Percentiles rank a stretch among this genome's conserved stretches.
Conservation (phyloP, 352 stramenopile species). For the Pythium periplocum region DNA sequence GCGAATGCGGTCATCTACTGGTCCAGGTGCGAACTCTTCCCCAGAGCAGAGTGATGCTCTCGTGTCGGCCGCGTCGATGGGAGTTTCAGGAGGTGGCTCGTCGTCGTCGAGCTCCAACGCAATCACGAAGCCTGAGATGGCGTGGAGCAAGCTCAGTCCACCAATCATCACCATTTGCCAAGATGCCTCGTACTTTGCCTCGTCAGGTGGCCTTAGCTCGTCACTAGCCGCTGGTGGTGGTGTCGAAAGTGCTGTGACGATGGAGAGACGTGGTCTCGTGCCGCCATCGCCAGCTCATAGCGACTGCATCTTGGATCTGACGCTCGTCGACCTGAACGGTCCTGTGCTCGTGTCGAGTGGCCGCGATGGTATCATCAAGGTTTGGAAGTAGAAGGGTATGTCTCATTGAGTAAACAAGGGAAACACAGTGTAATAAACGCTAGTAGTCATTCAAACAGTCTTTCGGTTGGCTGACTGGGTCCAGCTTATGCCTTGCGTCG, state of each 20-base stretch:
- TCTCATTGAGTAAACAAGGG: constrained; percentile 3
- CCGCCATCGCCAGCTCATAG: constrained; percentile 85
- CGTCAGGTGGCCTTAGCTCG: constrained; percentile 36
- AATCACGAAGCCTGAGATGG: constrained; percentile 78
- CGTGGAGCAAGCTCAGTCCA: constrained; percentile 83
- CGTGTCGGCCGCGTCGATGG: constrained; percentile 26
- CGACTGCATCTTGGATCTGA: constrained; percentile 95
- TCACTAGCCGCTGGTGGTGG: constrained; percentile 42
- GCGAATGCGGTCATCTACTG: constrained; percentile 62
- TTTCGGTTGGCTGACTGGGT: neutral
- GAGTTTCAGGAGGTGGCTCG: constrained; percentile 1
- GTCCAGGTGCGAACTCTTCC: constrained; percentile 15
- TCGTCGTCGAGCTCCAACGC: constrained; percentile 7
- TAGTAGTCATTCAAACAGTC: constrained; percentile 1
- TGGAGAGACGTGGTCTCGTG: constrained; percentile 85
- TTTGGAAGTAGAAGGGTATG: constrained; percentile 82
- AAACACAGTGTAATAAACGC: constrained; percentile 4
- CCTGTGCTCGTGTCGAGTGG: constrained; percentile 91
- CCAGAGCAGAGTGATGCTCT: constrained; percentile 20
- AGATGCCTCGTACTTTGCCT: constrained; percentile 68
- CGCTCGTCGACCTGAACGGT: constrained; percentile 89
- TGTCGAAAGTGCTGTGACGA: constrained; percentile 71
- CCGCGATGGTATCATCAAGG: constrained; percentile 95
- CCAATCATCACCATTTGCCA: constrained; percentile 84
- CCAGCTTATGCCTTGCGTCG: constrained; percentile 5